Base-by-base conservation (phyloP, 768 basidiomycete species). In the Phaeotremella skinneri region DNA sequence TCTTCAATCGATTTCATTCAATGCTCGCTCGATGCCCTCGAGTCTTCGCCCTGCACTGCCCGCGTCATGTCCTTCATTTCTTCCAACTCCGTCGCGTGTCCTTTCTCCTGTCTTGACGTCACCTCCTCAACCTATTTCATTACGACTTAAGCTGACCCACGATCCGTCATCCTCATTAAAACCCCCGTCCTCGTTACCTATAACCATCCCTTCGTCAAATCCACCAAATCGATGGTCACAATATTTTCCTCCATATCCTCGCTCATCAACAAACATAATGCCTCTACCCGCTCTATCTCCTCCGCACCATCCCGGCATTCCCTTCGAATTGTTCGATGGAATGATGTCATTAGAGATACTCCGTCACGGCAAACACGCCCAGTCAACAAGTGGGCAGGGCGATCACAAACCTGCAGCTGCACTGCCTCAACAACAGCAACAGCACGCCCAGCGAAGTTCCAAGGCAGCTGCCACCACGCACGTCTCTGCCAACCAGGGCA, bases 331-430 rank as follows among this genome's bases (percentile, higher is more conserved):
- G 32, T 6, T 56, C 13, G 21, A 45, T 55, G 37, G 31, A 27
- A 13, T 49, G 37, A 23, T 45, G 43, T 31, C 25, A 37, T 41
- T n/a, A 89, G 89, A 87, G 79, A 85, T 90, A 59, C 87, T 90
- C 58, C 83, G 89, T 73, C 88, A 89, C 79, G 88, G 88, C 71
- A 87, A 87, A 72, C 83, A 88, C 72, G 78, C 75, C 60, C 74
- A 74, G 57, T 57, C 78, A 56, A 53, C 68, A 26, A 13, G 13
- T 45, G 43, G 43, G 21, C 43, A 45, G 23, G 43, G 11, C 17
- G 63, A 70, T 55, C 49, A 65, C 43, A 55, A 45, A 68, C 20
- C 69, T 67, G 26, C 72, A 67, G 23, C 58, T 62, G 25, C 57
- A 58, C 58, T 47, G 16, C 66, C 61, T 41, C 63, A 63, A 51